Base-by-base conservation (phyloP, 225 moss, liverwort and hornwort species). In the Climacium dendroides region DNA sequence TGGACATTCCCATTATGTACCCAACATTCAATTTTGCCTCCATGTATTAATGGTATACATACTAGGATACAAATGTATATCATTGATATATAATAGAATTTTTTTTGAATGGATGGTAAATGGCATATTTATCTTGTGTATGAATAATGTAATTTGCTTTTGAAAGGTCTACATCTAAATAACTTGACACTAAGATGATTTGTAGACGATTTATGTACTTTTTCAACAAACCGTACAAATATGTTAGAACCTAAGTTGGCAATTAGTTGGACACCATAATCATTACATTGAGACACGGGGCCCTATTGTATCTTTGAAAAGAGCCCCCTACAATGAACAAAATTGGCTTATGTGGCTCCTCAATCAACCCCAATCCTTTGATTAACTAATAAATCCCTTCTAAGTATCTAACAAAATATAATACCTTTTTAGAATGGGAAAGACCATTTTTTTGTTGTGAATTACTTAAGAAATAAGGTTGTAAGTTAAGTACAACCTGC, bases 401-500 rank as follows among this genome's bases (percentile, higher is more conserved):
- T 18, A 9, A 3, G 2, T 64, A 17, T 64, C 9, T 3, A 17
- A 0, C 5, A 64, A 34, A 34, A 3, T 5, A 17, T 63, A 10
- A 34, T 34, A 64, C 8, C 64, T 34, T 64, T 0, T 3, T 0
- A 64, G 0, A 3, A 35, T 10, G 11, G 5, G 5, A 5, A 64
- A 10, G 65, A 65, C 35, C 35, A 35, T 50, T 39, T n/a, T 35
- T 29, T 15, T 29, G 1, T 25, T 41, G 41, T 70, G 6, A 41
- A 18, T 10, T 34, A 34, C 9, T 18, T 17, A 16, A 63, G 63
- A 63, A 2, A 19, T 11, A 66, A n/a, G 19, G n/a, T n/a, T n/a
- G 11, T n/a, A n/a, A 20, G 0, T 2, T 39, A 8, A 39, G 0
- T 69, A 39, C 15, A 24, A 24, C 13, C 37, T n/a, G n/a, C n/a